Conservation (phyloP, 2,329 filamentous ascomycete species). For the Colletotrichum cordylinicola region DNA sequence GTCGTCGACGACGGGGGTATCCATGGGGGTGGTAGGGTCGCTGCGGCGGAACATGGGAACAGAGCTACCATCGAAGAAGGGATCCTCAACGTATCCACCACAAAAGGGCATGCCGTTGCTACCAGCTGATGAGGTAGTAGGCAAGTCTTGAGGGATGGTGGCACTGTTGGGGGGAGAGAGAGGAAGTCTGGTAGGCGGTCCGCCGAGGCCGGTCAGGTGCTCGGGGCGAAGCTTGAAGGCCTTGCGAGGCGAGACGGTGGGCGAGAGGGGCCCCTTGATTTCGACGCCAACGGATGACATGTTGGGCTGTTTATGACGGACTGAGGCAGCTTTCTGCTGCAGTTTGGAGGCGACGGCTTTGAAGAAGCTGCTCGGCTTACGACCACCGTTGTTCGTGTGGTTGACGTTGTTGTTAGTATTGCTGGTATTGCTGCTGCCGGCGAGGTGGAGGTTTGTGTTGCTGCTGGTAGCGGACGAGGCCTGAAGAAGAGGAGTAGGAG, state of each 20-base stretch:
- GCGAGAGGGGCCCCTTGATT: conserved; percentile 16
- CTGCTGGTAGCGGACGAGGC: conserved; percentile 31
- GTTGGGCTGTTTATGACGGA: conserved; percentile 28
- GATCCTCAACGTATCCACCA: conserved; percentile 43
- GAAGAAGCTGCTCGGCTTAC: conserved; percentile 45
- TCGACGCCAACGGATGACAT: conserved; percentile 23
- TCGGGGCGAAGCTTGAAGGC: conserved; percentile 36
- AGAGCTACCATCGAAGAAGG: conserved; percentile 37
- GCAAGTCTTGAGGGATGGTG: conserved; percentile 28
- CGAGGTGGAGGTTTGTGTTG: conserved; percentile 32
- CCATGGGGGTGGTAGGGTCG: conserved; percentile 41
- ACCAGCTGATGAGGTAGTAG: conserved; percentile 2
- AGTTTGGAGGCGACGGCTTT: conserved; percentile 47
- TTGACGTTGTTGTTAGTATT: conserved; percentile 25
- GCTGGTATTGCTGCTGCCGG: background rate
- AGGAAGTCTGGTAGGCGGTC: conserved; percentile 24
- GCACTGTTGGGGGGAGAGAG: conserved; percentile 28
- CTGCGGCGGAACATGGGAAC: conserved; percentile 33
- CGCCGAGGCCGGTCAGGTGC: conserved; percentile 19
- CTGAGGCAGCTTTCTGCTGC: conserved; percentile 41
- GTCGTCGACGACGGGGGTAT: conserved; percentile 39
- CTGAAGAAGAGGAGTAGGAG: conserved; percentile 28
- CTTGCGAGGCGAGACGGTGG: conserved; percentile 30
- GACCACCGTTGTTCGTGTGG: conserved; percentile 1
- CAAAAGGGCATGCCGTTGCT: conserved; percentile 32